Evolutionary conservation across 2,329 filamentous ascomycete genomes (phyloP).

Genomic region (Periglandula ipomoeae): DNA sequence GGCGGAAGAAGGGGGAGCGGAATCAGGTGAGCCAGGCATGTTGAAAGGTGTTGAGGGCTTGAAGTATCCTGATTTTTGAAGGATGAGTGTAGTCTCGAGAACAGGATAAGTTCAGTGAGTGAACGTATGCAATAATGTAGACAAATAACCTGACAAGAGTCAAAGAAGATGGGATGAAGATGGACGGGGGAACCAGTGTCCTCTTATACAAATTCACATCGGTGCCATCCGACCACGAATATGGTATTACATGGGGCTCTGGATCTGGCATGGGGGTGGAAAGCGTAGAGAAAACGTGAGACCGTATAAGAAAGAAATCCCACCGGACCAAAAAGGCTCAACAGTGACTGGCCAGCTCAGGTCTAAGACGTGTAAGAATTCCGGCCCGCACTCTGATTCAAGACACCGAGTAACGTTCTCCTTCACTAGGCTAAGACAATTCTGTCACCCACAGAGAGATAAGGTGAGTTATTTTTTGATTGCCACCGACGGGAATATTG

Average conservation of each 20-base stretch:
- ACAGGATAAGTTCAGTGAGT: too few species aligned
- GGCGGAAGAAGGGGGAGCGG: conserved; percentile 11
- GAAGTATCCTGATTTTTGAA: not conserved
- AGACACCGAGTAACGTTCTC: not conserved
- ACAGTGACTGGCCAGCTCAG: not conserved
- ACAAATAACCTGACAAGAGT: too few species aligned
- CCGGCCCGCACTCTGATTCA: not conserved
- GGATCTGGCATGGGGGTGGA: not conserved
- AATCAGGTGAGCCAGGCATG: conserved; percentile 13
- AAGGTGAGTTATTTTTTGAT: conserved; percentile 4
- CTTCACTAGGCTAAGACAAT: not conserved
- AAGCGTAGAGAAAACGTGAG: not conserved
- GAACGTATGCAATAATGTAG: too few species aligned
- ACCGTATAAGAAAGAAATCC: not conserved
- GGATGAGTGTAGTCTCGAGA: not conserved
- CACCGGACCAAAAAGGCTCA: too few species aligned
- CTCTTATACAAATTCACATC: conserved; percentile 3
- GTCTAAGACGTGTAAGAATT: not conserved
- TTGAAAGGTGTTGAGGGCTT: not conserved
- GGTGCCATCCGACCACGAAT: not conserved
- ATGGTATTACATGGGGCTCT: not conserved
- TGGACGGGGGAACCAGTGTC: not conserved
- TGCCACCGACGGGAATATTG: not conserved
- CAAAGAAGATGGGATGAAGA: not conserved
- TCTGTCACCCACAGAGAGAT: not conserved